Percentiles rank a stretch among this genome's conserved stretches.
Evolutionary conservation across 495 filamentous ascomycete species (phyloP).

Genomic region (Aspergillus kassunensis): DNA sequence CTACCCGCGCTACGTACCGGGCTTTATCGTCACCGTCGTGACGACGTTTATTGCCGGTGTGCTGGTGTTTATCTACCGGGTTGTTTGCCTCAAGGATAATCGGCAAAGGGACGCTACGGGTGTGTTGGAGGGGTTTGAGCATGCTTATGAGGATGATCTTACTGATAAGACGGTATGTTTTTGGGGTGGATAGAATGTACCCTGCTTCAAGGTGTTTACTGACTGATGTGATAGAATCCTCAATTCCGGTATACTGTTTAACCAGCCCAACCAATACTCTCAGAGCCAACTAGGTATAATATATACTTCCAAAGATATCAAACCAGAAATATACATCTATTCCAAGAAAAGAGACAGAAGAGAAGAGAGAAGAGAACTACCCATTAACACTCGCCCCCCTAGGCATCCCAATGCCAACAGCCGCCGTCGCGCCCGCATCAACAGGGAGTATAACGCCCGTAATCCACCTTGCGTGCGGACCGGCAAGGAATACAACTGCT

Average conservation of each 20-base stretch:
- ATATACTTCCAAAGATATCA: too few species aligned
- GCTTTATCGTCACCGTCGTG: slow-evolving; percentile 37
- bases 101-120: slow-evolving; percentile 22
- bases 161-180: slow-evolving; percentile 29
- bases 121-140: slow-evolving; percentile 32
- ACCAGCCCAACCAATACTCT: too few species aligned
- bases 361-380: too few species aligned
- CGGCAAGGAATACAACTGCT: slow-evolving; percentile 39
- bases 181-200: too few species aligned
- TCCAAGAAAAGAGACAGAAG: too few species aligned
- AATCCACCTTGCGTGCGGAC: slow-evolving; percentile 47
- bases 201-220: background rate
- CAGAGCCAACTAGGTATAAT: too few species aligned
- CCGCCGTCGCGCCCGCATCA: slow-evolving; percentile 45
- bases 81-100: slow-evolving; percentile 32
- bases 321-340: background rate
- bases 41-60: slow-evolving; percentile 27
- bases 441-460: slow-evolving; percentile 46
- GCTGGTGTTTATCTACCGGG: slow-evolving; percentile 32
- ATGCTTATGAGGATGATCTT: slow-evolving; percentile 43
- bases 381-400: slow-evolving; percentile 10
- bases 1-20: slow-evolving; percentile 31
- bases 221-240: slow-evolving; percentile 28
- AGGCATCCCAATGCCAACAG: slow-evolving; percentile 23
- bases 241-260: slow-evolving; percentile 40